These are phyloP conservation scores for Paspalum vaginatum DNA, from an alignment of 176 grass and related monocot species.

Conservation along the genomic window DNA sequence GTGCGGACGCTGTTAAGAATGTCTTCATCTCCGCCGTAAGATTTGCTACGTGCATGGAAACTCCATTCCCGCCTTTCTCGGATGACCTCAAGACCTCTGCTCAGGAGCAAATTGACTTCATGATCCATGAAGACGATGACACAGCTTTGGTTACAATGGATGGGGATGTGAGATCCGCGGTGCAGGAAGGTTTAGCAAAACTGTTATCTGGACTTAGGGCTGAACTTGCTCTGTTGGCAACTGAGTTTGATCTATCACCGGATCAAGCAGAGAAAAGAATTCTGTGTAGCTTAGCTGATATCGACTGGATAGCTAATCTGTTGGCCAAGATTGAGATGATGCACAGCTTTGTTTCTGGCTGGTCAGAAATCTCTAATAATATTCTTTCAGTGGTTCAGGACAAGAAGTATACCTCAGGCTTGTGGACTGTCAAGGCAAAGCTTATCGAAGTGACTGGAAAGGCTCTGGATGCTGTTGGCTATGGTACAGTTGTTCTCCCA, in stretches of 20 bases:
- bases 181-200: conserved; percentile 56
- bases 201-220: conserved; percentile 55
- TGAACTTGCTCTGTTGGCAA: conserved; percentile 52
- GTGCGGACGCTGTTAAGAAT: conserved; percentile 60
- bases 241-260: conserved; percentile 56
- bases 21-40: conserved; percentile 81
- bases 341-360: conserved; percentile 76
- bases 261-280: conserved; percentile 68
- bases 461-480: conserved; percentile 81
- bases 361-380: conserved; percentile 65
- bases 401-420: conserved; percentile 54
- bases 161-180: conserved; percentile 75
- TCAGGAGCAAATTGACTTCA: conserved; percentile 97
- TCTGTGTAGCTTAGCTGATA: conserved; percentile 64
- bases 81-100: conserved; percentile 92
- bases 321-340: conserved; percentile 79
- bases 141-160: conserved; percentile 73
- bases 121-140: conserved; percentile 80
- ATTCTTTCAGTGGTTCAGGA: conserved; percentile 59
- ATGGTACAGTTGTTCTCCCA: conserved; percentile 75
- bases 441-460: conserved; percentile 83
- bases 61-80: conserved; percentile 54
- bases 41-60: conserved; percentile 63
- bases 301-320: conserved; percentile 79
- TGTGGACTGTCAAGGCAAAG: conserved; percentile 74